phyloP scores from a whole-genome alignment of 306 rosid species.

The cucumber (Cucumis sativus) region Cucumber_9930_V3 NC_026661.2:12890001-12890500 shows the following conservation, averaged over 20 bases:
- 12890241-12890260: conserved; percentile 85
- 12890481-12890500: conserved; percentile 23
- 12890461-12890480: conserved; percentile 33
- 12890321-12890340: conserved; percentile 41
- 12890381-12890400: conserved; percentile 76
- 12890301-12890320: conserved; percentile 70
- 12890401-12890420: conserved; percentile 64
- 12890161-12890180: conserved; percentile 82
- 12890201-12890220: conserved; percentile 77
- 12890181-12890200: conserved; percentile 78
- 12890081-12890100: conserved; percentile 77
- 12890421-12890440: conserved; percentile 47
- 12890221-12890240: conserved; percentile 65
- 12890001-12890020: conserved; percentile 20
- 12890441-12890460: conserved; percentile 73
- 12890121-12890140: conserved; percentile 79
- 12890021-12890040: conserved; percentile 93
- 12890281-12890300: conserved; percentile 55
- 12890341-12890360: conserved; percentile 56
- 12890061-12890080: conserved; percentile 43
- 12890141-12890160: conserved; percentile 92
- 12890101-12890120: conserved; percentile 99
- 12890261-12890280: conserved; percentile 66
- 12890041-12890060: conserved; percentile 66
- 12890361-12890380: conserved; percentile 63